Evolutionary conservation across 306 rosid species (phyloP), one percentile per base, ranked within the genome.

Genomic region (Spatholobus suberectus): DNA sequence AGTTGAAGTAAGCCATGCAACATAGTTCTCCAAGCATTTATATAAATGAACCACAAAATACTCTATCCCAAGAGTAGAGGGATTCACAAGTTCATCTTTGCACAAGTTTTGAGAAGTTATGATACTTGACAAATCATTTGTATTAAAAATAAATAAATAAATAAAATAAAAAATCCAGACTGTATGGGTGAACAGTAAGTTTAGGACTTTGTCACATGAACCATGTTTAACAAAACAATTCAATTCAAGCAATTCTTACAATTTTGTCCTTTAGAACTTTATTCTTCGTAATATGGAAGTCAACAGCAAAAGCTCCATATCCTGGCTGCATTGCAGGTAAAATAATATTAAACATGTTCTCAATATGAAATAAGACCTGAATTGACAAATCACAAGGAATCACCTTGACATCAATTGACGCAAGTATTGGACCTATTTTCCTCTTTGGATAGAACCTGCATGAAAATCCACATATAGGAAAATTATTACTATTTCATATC

Each of bases 401-500:
- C 74, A 94, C 99, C 97, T 91, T 81, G 69, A 85, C 92, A 78
- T 90, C 89, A n/a, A 94, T 51, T 69, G 93, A 88, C 26, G 87
- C 88, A 47, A 96, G 86, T 73, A 86, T 84, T 51, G 81, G 87
- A 46, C 97, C 95, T 84, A 91, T 41, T 78, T 87, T 91, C 89
- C 91, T 27, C 17, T 23, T 80, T 68, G 99, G 99, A 85, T 90
- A 92, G 87, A 81, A 96, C 86, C 99, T 96, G 88, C 44, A 70
- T 14, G 75, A 34, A 51, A 66, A 78, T 49, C 37, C 44, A 72
- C 34, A 55, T 23, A 55, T 37, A 63, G 51, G 23, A 6, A 80
- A 65, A 68, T 46, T 32, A 73, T 8, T 63, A 84, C 73, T 55
- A 57, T 24, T 67, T 35, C 18, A 52, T 37, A 72, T 34, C 41